Conservation (phyloP, 208 protist genomes). For the Trichomonas vaginalis region DNA sequence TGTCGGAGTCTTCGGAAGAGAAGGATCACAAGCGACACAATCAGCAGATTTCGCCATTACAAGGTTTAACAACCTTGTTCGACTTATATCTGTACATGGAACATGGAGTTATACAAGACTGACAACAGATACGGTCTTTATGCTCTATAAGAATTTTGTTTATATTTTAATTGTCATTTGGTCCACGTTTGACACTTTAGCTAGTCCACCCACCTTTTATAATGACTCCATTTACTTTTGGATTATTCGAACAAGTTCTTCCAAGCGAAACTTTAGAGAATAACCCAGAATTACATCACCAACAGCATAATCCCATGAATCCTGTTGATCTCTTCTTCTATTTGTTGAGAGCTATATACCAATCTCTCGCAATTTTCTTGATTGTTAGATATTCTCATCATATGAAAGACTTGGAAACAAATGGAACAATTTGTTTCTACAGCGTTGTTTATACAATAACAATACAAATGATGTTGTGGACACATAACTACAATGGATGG, state of each 20-base stretch:
- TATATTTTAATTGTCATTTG: slow-evolving; percentile 15
- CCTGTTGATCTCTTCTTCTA: background rate
- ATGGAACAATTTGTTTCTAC: background rate
- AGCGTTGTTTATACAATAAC: background rate
- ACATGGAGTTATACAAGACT: slow-evolving; percentile 48
- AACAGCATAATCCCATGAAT: background rate
- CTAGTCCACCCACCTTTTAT: background rate
- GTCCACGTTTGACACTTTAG: background rate
- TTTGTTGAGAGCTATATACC: background rate
- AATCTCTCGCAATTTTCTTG: background rate
- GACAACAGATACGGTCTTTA: background rate
- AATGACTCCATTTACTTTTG: background rate
- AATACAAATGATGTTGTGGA: background rate
- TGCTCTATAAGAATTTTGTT: slow-evolving; percentile 23
- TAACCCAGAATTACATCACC: background rate
- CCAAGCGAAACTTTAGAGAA: background rate
- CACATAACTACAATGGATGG: background rate
- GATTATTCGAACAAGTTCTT: background rate
- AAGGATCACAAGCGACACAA: slow-evolving; percentile 83
- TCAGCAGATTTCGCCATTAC: slow-evolving; percentile 87
- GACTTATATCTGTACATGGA: slow-evolving; percentile 56
- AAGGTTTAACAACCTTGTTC: slow-evolving; percentile 41
- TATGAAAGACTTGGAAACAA: background rate
- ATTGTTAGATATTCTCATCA: background rate
- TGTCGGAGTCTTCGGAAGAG: slow-evolving; percentile 68